phyloP scores from a whole-genome alignment of 2,329 filamentous ascomycete species.

The Colletotrichum sp. region DNA sequence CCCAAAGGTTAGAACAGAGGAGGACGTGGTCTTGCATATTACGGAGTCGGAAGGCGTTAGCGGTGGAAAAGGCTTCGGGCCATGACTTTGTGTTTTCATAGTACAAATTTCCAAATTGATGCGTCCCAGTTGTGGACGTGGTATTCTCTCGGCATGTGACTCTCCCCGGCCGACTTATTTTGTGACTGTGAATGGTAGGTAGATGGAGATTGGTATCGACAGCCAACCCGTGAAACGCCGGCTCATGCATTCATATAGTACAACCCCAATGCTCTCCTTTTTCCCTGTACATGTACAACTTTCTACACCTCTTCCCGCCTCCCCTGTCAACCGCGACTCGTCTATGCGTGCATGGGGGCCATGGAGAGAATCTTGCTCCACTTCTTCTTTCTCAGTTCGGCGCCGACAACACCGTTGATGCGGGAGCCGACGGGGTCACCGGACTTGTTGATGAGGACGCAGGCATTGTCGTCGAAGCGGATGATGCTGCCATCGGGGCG shows the following conservation, averaged over 20 bases:
- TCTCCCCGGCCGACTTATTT: not conserved
- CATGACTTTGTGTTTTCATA: not conserved
- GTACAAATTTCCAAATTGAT: not conserved
- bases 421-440: constrained; percentile 94
- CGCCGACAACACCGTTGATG: constrained; percentile 89
- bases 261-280: not conserved
- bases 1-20: constrained; percentile 7
- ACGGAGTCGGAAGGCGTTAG: constrained; percentile 15
- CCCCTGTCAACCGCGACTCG: constrained; percentile 17
- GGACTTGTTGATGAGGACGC: constrained; percentile 94
- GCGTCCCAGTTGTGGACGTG: no score
- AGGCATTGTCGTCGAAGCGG: constrained; percentile 97
- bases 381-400: constrained; percentile 87
- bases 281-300: constrained; percentile 10
- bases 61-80: not conserved
- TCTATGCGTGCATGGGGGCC: constrained; percentile 72
- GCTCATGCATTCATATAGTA: constrained; percentile 20
- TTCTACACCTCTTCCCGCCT: not conserved
- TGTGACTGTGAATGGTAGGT: not conserved
- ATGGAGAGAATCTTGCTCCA: constrained; percentile 99
- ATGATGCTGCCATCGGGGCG: constrained; percentile 88
- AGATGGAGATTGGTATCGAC: constrained; percentile 20
- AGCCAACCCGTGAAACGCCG: constrained; percentile 17
- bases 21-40: not conserved
- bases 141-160: not conserved